phyloP scores from a whole-genome alignment of 768 basidiomycete species.

The Xanthoconium stramineum region DNA sequence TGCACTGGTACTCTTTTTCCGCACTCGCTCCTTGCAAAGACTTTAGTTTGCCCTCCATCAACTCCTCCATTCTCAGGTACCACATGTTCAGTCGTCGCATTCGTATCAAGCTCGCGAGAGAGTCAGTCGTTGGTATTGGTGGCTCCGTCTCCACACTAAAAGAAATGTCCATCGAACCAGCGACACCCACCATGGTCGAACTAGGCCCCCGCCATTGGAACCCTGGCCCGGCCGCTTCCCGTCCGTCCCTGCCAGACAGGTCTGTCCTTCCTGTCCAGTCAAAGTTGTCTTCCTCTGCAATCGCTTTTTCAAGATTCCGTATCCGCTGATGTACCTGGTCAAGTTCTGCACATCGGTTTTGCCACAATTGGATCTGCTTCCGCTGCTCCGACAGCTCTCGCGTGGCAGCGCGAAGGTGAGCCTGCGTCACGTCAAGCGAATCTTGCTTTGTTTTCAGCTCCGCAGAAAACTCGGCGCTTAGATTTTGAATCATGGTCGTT shows the following conservation, averaged over 20 bases:
- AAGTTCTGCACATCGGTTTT: slow-evolving; percentile 67
- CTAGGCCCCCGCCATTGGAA: slow-evolving; percentile 68
- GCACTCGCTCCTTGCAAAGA: slow-evolving; percentile 74
- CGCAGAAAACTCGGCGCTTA: slow-evolving; percentile 72
- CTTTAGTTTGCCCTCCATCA: slow-evolving; percentile 68
- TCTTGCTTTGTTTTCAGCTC: slow-evolving; percentile 90
- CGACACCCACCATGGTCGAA: slow-evolving; percentile 64
- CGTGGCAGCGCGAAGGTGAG: slow-evolving; percentile 84
- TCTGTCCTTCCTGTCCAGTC: slow-evolving; percentile 84
- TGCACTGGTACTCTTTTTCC: slow-evolving; percentile 89
- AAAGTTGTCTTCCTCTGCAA: slow-evolving; percentile 74
- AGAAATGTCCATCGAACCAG: slow-evolving; percentile 60
- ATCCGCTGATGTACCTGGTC: slow-evolving; percentile 80
- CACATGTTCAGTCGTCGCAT: slow-evolving; percentile 78
- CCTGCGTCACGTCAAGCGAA: slow-evolving; percentile 81
- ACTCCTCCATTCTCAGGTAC: slow-evolving; percentile 74
- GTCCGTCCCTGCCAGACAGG: slow-evolving; percentile 38
- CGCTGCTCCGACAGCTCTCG: slow-evolving; percentile 89
- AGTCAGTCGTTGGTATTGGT: slow-evolving; percentile 59
- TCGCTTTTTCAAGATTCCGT: slow-evolving; percentile 79
- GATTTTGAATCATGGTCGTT: slow-evolving; percentile 75
- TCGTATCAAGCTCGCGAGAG: slow-evolving; percentile 58
- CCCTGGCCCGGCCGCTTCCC: slow-evolving; percentile 42
- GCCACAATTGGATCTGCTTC: slow-evolving; percentile 76
- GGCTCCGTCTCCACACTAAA: slow-evolving; percentile 71